These are phyloP conservation scores for Candida sp. DNA, from an alignment of 1,139 yeast species.

Conservation along the genomic window DNA sequence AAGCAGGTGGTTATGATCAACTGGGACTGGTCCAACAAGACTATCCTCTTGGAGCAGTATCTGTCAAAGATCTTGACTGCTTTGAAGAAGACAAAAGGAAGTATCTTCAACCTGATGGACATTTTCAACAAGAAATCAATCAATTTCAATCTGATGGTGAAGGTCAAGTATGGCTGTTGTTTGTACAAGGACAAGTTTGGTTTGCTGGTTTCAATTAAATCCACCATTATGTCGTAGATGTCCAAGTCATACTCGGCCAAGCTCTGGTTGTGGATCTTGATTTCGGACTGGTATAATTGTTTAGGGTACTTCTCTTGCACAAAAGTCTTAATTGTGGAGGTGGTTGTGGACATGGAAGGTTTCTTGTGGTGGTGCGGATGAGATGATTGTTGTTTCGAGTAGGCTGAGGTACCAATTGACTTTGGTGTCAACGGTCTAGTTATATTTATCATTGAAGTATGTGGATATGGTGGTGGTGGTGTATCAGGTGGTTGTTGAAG, in stretches of 20 bases:
- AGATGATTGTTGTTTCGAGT: background rate
- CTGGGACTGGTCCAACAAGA: conserved; percentile 64
- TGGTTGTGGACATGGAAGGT: background rate
- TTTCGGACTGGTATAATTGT: conserved; percentile 53
- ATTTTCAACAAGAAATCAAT: conserved; percentile 63
- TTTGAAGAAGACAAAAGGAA: conserved; percentile 62
- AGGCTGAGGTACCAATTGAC: conserved; percentile 6
- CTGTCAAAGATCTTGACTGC: conserved; percentile 67
- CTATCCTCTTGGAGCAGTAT: conserved; percentile 67
- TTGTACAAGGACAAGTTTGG: conserved; percentile 60
- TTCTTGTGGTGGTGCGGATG: conserved; percentile 1
- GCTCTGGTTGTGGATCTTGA: conserved; percentile 47
- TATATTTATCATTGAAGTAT: conserved; percentile 6
- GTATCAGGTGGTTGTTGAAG: background rate
- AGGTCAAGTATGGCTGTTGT: conserved; percentile 67
- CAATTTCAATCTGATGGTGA: conserved; percentile 50
- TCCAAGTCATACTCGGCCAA: conserved; percentile 59
- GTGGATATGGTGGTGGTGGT: background rate
- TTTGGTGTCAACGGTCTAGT: conserved; percentile 12
- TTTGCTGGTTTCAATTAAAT: conserved; percentile 31
- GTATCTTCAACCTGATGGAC: conserved; percentile 60
- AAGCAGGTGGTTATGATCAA: conserved; percentile 68
- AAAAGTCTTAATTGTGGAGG: conserved; percentile 16
- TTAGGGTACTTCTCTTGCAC: conserved; percentile 50
- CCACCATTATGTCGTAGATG: conserved; percentile 44